Percentiles rank a stretch among this genome's conserved stretches.
phyloP scores from a whole-genome alignment of 305 asterid genomes.

The Solanum hybrid region DNA sequence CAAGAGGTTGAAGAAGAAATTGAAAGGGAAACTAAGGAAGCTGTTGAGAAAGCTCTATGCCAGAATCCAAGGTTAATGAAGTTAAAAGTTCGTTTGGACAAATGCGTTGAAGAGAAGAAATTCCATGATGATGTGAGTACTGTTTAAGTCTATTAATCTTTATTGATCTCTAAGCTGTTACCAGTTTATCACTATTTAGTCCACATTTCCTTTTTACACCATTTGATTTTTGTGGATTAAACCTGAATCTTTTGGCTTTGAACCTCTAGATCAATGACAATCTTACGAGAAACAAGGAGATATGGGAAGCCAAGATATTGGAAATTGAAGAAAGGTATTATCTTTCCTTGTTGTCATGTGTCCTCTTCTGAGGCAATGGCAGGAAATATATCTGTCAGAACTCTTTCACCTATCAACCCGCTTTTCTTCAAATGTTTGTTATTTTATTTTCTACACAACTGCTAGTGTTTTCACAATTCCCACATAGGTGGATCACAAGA shows the following conservation, averaged over 20 bases:
- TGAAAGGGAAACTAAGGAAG: conserved; percentile 47
- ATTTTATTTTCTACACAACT: neutral
- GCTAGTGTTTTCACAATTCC: neutral
- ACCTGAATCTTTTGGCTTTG: conserved; percentile 5
- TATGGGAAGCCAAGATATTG: conserved; percentile 64
- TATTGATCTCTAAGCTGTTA: conserved; percentile 5
- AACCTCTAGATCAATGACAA: conserved; percentile 68
- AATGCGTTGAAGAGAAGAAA: conserved; percentile 50
- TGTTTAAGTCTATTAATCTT: neutral
- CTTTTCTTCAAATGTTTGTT: neutral
- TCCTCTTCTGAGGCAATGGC: conserved; percentile 2
- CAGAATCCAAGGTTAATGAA: conserved; percentile 70
- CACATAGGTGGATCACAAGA: neutral
- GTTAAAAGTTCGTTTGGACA: conserved; percentile 58
- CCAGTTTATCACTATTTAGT: neutral
- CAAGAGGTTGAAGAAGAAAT: conserved; percentile 68
- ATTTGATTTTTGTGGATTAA: conserved; percentile 8
- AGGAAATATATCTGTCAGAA: neutral
- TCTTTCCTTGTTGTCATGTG: neutral
- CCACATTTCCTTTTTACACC: neutral
- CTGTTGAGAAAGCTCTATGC: conserved; percentile 62
- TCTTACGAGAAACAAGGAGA: conserved; percentile 60
- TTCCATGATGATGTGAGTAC: conserved; percentile 75
- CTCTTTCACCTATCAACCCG: neutral
- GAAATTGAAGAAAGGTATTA: conserved; percentile 62